A percentile compares a stretch with the other conserved stretches of the same genome.
phyloP scores from a whole-genome alignment of 2,329 filamentous ascomycete species.

The Intubia oerlemansii region DNA sequence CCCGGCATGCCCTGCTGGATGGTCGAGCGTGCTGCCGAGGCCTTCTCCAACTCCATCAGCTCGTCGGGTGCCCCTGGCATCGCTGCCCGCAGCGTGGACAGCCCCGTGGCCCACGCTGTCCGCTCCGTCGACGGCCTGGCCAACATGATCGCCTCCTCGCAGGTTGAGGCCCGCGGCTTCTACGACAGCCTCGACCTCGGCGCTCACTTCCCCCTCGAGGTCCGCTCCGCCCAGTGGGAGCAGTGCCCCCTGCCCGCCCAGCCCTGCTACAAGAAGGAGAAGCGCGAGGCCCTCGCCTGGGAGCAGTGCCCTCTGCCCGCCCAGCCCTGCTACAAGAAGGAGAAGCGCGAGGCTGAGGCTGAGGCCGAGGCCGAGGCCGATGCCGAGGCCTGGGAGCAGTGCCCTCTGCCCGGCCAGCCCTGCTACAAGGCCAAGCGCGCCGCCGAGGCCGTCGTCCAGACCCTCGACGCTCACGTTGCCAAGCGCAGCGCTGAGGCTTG shows the following conservation, averaged over 20 bases:
- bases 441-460: slow-evolving; percentile 11
- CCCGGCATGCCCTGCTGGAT: slow-evolving; percentile 19
- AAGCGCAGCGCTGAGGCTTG: background rate
- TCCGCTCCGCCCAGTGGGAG: background rate
- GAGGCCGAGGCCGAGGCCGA: slow-evolving; percentile 5
- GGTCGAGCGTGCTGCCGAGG: slow-evolving; percentile 16
- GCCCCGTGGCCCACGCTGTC: no score
- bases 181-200: slow-evolving; percentile 7
- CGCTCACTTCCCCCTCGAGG: slow-evolving; percentile 6
- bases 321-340: slow-evolving; percentile 1
- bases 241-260: background rate
- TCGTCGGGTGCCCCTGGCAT: no score
- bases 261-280: background rate
- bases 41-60: slow-evolving; percentile 3
- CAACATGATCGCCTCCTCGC: slow-evolving; percentile 8
- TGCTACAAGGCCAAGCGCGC: slow-evolving; percentile 14
- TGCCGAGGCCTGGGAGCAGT: slow-evolving; percentile 8
- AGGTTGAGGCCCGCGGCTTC: slow-evolving; percentile 8
- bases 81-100: no score
- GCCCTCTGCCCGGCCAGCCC: slow-evolving; percentile 17
- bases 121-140: slow-evolving; percentile 8
- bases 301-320: no score
- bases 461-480: no score
- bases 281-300: background rate
- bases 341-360: slow-evolving; percentile 1